Percentiles rank a stretch among this genome's conserved stretches.
Conservation (phyloP, 2,329 filamentous ascomycete genomes). For the Stagonosporopsis vannaccii region DNA sequence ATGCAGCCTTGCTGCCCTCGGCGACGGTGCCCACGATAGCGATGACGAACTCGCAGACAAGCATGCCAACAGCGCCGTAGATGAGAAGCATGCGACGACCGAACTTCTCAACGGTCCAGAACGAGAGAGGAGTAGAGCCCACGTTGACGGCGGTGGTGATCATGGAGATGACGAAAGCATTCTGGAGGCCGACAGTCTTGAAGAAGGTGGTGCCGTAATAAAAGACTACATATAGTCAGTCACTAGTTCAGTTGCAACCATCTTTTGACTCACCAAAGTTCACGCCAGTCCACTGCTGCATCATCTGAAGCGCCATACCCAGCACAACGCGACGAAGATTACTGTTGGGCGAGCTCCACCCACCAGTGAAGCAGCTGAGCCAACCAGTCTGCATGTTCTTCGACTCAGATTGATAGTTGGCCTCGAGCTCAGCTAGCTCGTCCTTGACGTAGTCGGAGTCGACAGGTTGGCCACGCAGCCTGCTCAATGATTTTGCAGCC, state of each 20-base stretch:
- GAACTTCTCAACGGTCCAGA: constrained; percentile 83
- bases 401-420: constrained; percentile 84
- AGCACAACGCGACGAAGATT: constrained; percentile 58
- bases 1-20: constrained; percentile 58
- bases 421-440: constrained; percentile 84
- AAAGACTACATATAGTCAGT: constrained; percentile 30
- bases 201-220: constrained; percentile 81
- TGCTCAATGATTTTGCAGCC: constrained; percentile 68
- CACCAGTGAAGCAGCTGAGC: constrained; percentile 69
- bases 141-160: constrained; percentile 91
- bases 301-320: constrained; percentile 58
- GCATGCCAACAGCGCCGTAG: constrained; percentile 80
- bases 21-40: constrained; percentile 66
- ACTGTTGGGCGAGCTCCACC: constrained; percentile 58
- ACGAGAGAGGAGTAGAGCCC: constrained; percentile 82
- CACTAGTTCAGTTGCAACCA: neutral
- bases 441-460: constrained; percentile 78
- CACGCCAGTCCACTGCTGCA: constrained; percentile 73
- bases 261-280: constrained; percentile 70
- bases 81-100: constrained; percentile 84
- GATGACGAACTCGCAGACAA: constrained; percentile 86
- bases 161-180: constrained; percentile 83
- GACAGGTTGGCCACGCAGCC: constrained; percentile 75
- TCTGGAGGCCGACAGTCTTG: constrained; percentile 74
- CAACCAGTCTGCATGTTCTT: constrained; percentile 66